A percentile compares a stretch with the other conserved stretches of the same genome.
Evolutionary conservation across 2,329 filamentous ascomycete species (phyloP).

Genomic region (Pseudogymnoascus pannorum): DNA sequence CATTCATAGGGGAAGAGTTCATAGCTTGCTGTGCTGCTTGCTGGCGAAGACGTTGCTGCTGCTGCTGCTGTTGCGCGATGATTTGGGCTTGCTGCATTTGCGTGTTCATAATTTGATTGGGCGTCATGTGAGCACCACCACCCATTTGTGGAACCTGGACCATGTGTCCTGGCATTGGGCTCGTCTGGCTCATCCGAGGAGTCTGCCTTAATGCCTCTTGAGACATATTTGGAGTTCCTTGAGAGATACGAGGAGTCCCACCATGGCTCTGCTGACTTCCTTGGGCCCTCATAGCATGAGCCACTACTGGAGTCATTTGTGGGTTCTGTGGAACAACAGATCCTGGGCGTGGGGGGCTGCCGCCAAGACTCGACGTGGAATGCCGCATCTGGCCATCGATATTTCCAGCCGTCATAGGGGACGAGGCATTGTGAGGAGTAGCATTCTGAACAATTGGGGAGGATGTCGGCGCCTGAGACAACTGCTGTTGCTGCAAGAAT

Average conservation of each 20-base stretch:
- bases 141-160: slow-evolving; percentile 49
- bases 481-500: slow-evolving; percentile 35
- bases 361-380: slow-evolving; percentile 60
- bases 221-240: slow-evolving; percentile 52
- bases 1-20: slow-evolving; percentile 10
- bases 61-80: slow-evolving; percentile 20
- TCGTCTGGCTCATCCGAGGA: slow-evolving; percentile 56
- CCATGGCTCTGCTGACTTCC: slow-evolving; percentile 61
- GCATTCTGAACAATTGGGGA: slow-evolving; percentile 61
- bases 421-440: slow-evolving; percentile 58
- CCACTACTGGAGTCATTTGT: slow-evolving; percentile 52
- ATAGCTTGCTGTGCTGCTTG: slow-evolving; percentile 38
- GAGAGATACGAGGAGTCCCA: slow-evolving; percentile 55
- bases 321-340: slow-evolving; percentile 54
- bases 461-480: slow-evolving; percentile 55
- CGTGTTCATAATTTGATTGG: slow-evolving; percentile 29
- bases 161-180: slow-evolving; percentile 54
- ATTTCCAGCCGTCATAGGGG: slow-evolving; percentile 51
- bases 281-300: slow-evolving; percentile 55
- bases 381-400: slow-evolving; percentile 51
- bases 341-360: slow-evolving; percentile 58
- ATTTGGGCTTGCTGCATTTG: slow-evolving; percentile 29
- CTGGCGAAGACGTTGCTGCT: slow-evolving; percentile 29
- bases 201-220: slow-evolving; percentile 43
- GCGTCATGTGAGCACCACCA: slow-evolving; percentile 43